Percentiles rank a stretch among this genome's conserved stretches.
Evolutionary conservation across 2,329 filamentous ascomycete genomes (phyloP).

Genomic region (Fusarium vanettenii): DNA sequence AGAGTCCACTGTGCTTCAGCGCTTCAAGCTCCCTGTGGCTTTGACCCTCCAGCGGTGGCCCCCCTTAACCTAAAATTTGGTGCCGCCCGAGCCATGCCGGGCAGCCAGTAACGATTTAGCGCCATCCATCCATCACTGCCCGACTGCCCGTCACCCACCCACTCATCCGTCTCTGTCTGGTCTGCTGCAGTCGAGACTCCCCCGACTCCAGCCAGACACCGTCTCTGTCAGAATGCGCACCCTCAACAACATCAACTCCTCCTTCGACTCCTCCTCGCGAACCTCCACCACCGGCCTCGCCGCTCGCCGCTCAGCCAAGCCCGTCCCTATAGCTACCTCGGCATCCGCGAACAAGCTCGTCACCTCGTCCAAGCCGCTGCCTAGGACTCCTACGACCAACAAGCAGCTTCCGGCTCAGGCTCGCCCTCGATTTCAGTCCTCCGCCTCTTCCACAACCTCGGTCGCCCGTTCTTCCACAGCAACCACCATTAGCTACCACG

Average conservation of each 20-base stretch:
- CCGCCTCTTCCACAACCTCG: conserved; percentile 35
- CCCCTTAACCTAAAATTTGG: conserved; percentile 34
- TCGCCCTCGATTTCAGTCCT: conserved; percentile 37
- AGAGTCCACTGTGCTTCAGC: conserved; percentile 26
- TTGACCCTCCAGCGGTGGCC: background rate
- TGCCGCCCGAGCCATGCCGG: conserved; percentile 23
- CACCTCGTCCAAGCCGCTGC: conserved; percentile 29
- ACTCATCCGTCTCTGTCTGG: conserved; percentile 16
- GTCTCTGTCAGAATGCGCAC: conserved; percentile 42
- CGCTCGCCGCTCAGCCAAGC: conserved; percentile 20
- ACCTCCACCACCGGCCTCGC: conserved; percentile 25
- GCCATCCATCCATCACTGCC: conserved; percentile 5
- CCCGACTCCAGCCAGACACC: conserved; percentile 18
- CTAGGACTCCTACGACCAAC: conserved; percentile 30
- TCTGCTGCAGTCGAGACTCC: conserved; percentile 18
- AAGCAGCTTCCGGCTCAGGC: conserved; percentile 15
- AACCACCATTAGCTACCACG: conserved; percentile 34
- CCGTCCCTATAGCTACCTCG: conserved; percentile 16
- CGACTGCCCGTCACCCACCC: background rate
- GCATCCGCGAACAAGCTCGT: conserved; percentile 19
- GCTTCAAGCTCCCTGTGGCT: conserved; percentile 12
- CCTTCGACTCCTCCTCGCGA: conserved; percentile 34
- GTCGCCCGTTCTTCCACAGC: conserved; percentile 30
- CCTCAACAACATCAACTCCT: conserved; percentile 43
- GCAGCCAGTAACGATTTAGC: conserved; percentile 37